These are phyloP conservation scores for Ramalina peruviana DNA, from an alignment of 495 filamentous ascomycete species.

Conservation along the genomic window DNA sequence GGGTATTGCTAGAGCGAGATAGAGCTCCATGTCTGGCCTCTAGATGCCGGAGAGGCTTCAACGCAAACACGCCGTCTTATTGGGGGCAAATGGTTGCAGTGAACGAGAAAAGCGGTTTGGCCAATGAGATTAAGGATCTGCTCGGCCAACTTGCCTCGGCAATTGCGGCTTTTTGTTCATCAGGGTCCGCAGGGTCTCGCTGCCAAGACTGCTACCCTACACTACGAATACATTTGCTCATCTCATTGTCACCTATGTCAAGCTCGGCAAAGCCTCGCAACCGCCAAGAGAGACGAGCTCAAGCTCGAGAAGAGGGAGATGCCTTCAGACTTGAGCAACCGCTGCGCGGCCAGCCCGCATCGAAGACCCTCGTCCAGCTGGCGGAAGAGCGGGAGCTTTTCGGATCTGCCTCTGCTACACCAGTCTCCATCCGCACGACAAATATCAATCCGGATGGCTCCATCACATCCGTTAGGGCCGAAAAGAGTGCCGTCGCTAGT, in stretches of 20 bases:
- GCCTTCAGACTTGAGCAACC: constrained; percentile 15
- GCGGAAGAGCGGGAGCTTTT: constrained; percentile 34
- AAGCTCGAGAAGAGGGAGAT: constrained; percentile 17
- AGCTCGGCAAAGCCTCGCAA: constrained; percentile 17
- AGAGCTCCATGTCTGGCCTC: constrained; percentile 23
- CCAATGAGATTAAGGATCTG: too few relatives aligned
- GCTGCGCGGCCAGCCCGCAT: constrained; percentile 5
- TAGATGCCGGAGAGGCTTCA: background rate
- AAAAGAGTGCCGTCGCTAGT: background rate
- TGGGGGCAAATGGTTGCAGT: too few relatives aligned
- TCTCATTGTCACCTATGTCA: background rate
- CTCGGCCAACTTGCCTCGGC: too few relatives aligned
- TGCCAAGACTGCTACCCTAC: too few relatives aligned
- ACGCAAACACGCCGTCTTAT: background rate
- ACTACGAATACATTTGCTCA: too few relatives aligned
- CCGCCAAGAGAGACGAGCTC: constrained; percentile 36
- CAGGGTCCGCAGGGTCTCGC: too few relatives aligned
- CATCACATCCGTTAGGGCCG: background rate
- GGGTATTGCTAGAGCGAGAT: constrained; percentile 43
- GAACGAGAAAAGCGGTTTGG: too few relatives aligned
- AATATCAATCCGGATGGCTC: constrained; percentile 16
- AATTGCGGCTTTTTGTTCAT: too few relatives aligned
- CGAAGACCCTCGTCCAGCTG: constrained; percentile 37
- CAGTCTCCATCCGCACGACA: constrained; percentile 10
- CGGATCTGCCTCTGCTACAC: background rate